These are phyloP conservation scores for Phaeophleospora eucalypticola DNA, from an alignment of 2,329 filamentous ascomycete genomes.

Conservation along the genomic window DNA sequence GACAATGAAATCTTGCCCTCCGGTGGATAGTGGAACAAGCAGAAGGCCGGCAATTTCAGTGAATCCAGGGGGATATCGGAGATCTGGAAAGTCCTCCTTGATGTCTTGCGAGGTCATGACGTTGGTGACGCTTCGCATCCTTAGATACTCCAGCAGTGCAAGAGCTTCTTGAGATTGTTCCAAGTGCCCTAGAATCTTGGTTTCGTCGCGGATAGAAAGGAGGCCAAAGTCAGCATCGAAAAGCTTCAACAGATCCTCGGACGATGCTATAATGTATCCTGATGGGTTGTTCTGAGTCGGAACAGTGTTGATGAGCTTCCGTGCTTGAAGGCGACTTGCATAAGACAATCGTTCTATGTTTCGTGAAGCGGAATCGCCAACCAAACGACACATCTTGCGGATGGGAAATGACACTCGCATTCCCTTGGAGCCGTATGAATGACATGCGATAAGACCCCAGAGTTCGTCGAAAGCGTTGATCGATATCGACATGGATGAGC, in stretches of 20 bases:
- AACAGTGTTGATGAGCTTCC: conserved; percentile 82
- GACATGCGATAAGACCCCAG: conserved; percentile 85
- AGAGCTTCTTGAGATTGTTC: conserved; percentile 77
- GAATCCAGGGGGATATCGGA: conserved; percentile 76
- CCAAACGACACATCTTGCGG: conserved; percentile 82
- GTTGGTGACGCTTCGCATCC: conserved; percentile 68
- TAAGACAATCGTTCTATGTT: conserved; percentile 88
- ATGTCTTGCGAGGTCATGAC: conserved; percentile 78
- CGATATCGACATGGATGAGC: conserved; percentile 93
- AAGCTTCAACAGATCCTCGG: conserved; percentile 75
- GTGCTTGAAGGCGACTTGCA: conserved; percentile 74
- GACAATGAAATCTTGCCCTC: conserved; percentile 79
- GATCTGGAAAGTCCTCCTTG: conserved; percentile 70
- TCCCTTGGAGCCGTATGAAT: conserved; percentile 70
- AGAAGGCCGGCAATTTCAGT: conserved; percentile 71
- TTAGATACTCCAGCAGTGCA: conserved; percentile 78
- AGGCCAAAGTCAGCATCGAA: conserved; percentile 87
- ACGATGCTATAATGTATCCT: conserved; percentile 85
- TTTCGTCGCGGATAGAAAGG: conserved; percentile 80
- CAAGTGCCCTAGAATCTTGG: conserved; percentile 73
- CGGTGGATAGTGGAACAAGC: conserved; percentile 72
- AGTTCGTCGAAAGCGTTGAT: conserved; percentile 81
- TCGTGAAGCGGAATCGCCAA: conserved; percentile 78
- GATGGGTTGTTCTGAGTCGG: conserved; percentile 78
- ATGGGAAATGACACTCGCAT: conserved; percentile 93